phyloP scores from a whole-genome alignment of 2,329 filamentous ascomycete genomes.

The Dactylellina cionopaga region DNA sequence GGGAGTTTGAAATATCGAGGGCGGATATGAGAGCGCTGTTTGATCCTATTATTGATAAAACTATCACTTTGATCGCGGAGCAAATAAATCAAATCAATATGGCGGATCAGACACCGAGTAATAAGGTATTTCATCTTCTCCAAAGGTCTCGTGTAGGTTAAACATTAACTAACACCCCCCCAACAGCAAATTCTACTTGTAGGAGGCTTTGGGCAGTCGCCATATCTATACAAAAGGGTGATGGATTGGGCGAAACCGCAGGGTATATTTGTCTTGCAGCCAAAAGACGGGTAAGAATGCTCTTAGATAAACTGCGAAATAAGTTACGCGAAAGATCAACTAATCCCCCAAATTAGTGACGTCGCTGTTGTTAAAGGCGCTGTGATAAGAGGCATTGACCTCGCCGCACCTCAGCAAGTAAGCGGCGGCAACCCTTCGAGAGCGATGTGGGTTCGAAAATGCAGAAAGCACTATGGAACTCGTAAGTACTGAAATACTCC shows the following conservation, averaged over 20 bases:
- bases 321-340: background rate
- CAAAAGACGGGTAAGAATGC: slow-evolving; percentile 37
- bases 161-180: too few relatives aligned
- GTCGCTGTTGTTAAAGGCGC: slow-evolving; percentile 52
- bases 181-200: slow-evolving; percentile 50
- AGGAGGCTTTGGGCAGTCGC: slow-evolving; percentile 45
- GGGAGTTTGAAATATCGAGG: slow-evolving; percentile 45
- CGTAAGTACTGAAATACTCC: slow-evolving; percentile 14
- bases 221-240: slow-evolving; percentile 41
- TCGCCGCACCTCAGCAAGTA: slow-evolving; percentile 32
- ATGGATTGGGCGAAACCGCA: slow-evolving; percentile 39
- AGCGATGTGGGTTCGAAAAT: slow-evolving; percentile 51
- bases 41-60: slow-evolving; percentile 33
- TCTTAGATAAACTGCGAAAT: background rate
- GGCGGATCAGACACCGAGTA: slow-evolving; percentile 6
- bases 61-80: slow-evolving; percentile 45
- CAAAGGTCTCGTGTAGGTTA: background rate
- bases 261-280: slow-evolving; percentile 39
- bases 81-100: slow-evolving; percentile 39
- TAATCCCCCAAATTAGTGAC: slow-evolving; percentile 13
- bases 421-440: slow-evolving; percentile 15
- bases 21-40: slow-evolving; percentile 41
- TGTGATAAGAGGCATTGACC: slow-evolving; percentile 54
- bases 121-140: slow-evolving; percentile 10
- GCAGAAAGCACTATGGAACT: slow-evolving; percentile 55